Evolutionary conservation across 345 rosid species (phyloP).

Genomic region (Trapa bicornis): DNA sequence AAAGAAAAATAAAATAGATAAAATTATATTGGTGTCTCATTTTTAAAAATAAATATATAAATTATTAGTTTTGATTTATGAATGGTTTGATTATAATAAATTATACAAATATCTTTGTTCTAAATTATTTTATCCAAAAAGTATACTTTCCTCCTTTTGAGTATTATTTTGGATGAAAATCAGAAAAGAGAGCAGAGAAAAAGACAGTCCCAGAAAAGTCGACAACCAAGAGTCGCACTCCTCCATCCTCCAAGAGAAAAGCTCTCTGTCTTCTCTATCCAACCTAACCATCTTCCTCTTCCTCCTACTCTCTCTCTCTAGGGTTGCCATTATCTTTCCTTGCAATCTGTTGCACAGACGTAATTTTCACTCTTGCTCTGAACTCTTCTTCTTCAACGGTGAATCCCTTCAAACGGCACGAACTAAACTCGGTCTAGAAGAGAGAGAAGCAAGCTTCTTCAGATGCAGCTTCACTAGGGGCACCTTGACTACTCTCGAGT

Average conservation of each 20-base stretch:
- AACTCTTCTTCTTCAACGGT: neutral
- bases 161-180: too few species aligned
- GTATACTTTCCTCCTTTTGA: too few species aligned
- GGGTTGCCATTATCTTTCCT: constrained; percentile 1
- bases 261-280: neutral
- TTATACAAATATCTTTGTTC: too few species aligned
- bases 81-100: too few species aligned
- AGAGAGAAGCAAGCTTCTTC: neutral
- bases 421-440: neutral
- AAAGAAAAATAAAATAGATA: too few species aligned
- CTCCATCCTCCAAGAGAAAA: too few species aligned
- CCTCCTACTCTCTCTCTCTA: neutral
- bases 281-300: neutral
- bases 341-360: neutral
- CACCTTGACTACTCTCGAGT: neutral
- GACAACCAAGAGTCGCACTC: neutral
- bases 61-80: too few species aligned
- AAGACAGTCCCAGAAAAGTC: neutral
- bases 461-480: neutral
- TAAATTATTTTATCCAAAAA: too few species aligned
- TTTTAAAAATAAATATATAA: too few species aligned
- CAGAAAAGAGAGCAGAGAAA: neutral
- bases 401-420: neutral
- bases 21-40: too few species aligned
- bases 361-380: neutral